These are phyloP conservation scores for Inga leiocalycina DNA, from an alignment of 306 rosid genomes.

Conservation along the genomic window DNA sequence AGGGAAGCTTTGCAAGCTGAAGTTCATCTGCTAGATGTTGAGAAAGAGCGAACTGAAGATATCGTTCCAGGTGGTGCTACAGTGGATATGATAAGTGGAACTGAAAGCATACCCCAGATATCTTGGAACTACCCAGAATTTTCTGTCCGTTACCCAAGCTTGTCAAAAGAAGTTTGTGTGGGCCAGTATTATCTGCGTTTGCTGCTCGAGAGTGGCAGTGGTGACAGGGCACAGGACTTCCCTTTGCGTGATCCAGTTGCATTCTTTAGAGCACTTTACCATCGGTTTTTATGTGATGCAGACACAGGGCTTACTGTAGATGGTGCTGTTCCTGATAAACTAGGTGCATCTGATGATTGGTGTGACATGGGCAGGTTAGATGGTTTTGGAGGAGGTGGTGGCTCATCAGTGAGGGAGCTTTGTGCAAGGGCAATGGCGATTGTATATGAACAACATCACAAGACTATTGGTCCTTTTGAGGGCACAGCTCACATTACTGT, in stretches of 20 bases:
- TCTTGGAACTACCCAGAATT: slow-evolving; percentile 99
- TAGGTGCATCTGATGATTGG: slow-evolving; percentile 99
- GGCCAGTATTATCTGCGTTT: slow-evolving; percentile 97
- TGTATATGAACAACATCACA: slow-evolving; percentile 94
- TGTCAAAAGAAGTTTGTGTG: slow-evolving; percentile 98
- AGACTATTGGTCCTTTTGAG: slow-evolving; percentile 84
- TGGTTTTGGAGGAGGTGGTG: slow-evolving; percentile 99
- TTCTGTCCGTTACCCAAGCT: slow-evolving; percentile 86
- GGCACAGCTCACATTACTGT: slow-evolving; percentile 96
- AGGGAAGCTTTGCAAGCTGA: slow-evolving; percentile 95
- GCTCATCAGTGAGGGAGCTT: slow-evolving; percentile 95
- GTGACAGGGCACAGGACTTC: slow-evolving; percentile 93
- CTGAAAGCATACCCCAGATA: slow-evolving; percentile 77
- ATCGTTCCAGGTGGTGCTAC: slow-evolving; percentile 82
- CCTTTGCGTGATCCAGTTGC: slow-evolving; percentile 97
- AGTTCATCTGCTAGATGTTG: slow-evolving; percentile 97
- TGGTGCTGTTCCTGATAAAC: slow-evolving; percentile 97
- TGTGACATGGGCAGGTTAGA: slow-evolving; percentile 98
- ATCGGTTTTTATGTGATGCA: slow-evolving; percentile 95
- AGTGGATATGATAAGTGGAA: slow-evolving; percentile 57
- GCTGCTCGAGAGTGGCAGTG: slow-evolving; percentile 95
- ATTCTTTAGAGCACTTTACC: slow-evolving; percentile 93
- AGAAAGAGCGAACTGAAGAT: slow-evolving; percentile 98
- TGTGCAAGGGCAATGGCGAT: slow-evolving; percentile 99
- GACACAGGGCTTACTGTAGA: slow-evolving; percentile 96